A percentile compares a stretch with the other conserved stretches of the same genome.
Conservation (phyloP, 108 stramenopile genomes). For the Stephanodiscus minutulus region DNA sequence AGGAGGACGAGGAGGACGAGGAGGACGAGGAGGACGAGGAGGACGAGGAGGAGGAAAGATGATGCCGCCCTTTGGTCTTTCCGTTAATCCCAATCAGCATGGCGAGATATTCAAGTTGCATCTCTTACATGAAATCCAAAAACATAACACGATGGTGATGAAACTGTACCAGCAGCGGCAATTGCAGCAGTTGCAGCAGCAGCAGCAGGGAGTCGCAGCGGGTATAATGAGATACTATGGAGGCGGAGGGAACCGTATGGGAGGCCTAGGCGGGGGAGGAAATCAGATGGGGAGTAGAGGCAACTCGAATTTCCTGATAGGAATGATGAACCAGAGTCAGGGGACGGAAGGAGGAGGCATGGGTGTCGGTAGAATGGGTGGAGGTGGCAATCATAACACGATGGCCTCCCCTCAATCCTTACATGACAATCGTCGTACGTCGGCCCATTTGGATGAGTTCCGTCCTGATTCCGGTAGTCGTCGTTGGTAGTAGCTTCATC, state of each 20-base stretch:
- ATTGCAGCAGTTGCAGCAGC: slow-evolving; percentile 35
- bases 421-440: slow-evolving; percentile 18
- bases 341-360: slow-evolving; percentile 9
- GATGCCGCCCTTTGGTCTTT: slow-evolving; percentile 41
- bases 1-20: no score
- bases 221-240: slow-evolving; percentile 9
- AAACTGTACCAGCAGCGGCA: slow-evolving; percentile 68
- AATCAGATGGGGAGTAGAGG: background rate
- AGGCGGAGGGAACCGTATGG: slow-evolving; percentile 14
- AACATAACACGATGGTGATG: slow-evolving; percentile 93
- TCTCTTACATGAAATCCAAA: slow-evolving; percentile 89
- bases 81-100: slow-evolving; percentile 60
- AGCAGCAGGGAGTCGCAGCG: slow-evolving; percentile 7
- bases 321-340: slow-evolving; percentile 27
- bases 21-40: no score
- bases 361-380: background rate
- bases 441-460: slow-evolving; percentile 49
- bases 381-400: slow-evolving; percentile 2
- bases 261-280: slow-evolving; percentile 17
- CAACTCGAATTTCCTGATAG: slow-evolving; percentile 2
- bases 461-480: slow-evolving; percentile 26
- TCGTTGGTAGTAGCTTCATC: background rate
- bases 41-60: background rate
- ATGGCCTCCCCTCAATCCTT: background rate
- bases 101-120: slow-evolving; percentile 90